Evolutionary conservation across 2,329 filamentous ascomycete species (phyloP), one percentile per base, ranked within the genome.

Genomic region (Alternaria conjuncta): DNA sequence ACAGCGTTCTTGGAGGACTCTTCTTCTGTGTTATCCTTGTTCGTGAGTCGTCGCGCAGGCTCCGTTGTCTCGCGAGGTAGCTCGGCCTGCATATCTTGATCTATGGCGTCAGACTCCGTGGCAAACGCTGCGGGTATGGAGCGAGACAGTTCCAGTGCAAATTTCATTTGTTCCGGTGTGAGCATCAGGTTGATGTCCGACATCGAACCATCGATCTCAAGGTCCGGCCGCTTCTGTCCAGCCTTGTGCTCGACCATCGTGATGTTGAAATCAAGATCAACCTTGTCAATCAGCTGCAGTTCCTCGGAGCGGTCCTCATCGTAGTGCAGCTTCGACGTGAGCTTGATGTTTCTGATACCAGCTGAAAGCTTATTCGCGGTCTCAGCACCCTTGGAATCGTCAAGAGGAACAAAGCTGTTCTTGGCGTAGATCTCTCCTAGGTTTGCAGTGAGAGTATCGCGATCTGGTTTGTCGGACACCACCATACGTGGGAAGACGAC

Each of bases 381-480:
- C 4, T 90, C 87, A 0, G 92, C 87, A 28, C 89, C 82, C 71
- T 92, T 84, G 0, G 89, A 89, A 63, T 97, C 93, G 66, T 96
- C 92, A 4, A 98, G 82, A 0, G 92, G 91, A 1, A 91, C 88
- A 75, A 99, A 99, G 67, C 90, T 92, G 79, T 99, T 99, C 79
- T 94, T 94, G 0, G 93, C 94, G 76, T 98, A 99, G 23, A 99
- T 97, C 78, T 99, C 96, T 81, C 96, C 96, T 3, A 99, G 84
- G 73, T 98, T 96, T 0, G 95, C 96, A 0, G 94, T 98, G 60
- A 99, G 83, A 7, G 94, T 86, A 78, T 99, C 96, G 57, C 93
- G 88, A 64, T 89, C 87, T 4, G 90, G 86, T 41, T 86, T 87
- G 8, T 91, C 91, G 10, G 90, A 89, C 6, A 88, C 84, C 63